Evolutionary conservation across 2,329 filamentous ascomycete species (phyloP), one percentile per base, ranked within the genome.

Genomic region (Macrophomina tecta): DNA sequence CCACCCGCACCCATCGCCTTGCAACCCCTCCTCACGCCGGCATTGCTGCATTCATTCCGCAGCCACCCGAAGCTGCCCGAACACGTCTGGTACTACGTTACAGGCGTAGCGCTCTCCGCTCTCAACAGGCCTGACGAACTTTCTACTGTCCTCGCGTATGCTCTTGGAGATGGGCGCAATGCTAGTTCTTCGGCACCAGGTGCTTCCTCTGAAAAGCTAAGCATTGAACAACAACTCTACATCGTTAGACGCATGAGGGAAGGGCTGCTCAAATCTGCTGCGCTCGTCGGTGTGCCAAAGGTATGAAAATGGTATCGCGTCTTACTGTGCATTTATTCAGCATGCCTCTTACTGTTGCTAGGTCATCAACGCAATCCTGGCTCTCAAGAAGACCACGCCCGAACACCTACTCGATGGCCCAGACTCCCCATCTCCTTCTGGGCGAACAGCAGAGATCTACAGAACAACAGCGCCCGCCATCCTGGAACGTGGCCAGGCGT

Each of bases 61-160:
- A 75, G 72, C 40, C 75, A 80, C 38, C 79, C 81, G 3, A 69
- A 79, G 40, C 73, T 86, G 3, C 83, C 83, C 8, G 73, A 70
- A 6, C 74, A 85, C 32, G 77, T 77, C 4, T 86, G 84, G 82
- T 85, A 86, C 69, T 79, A 83, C 60, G 75, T 86, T 38, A 76
- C 81, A 8, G 80, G 81, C 7, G 80, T 82, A 1, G 80, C 83
- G 0, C 73, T 86, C 38, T 80, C 80, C 5, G 75, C 81, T 12
- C 74, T 86, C 18, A 86, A 85, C 70, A 79, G 82, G 5, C 82
- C 83, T 2, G 80, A 84, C 64, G 82, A 85, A 67, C 81, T 86
- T 18, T 75, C 77, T 7, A 75, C 75, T 16, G 76, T 85, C 5
- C 84, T 83, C 68, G 73, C 74, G 4, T 75, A 82, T 70, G 82